Evolutionary conservation across 2,329 filamentous ascomycete species (phyloP), one percentile per base, ranked within the genome.

Genomic region (Neofusicoccum parvum): DNA sequence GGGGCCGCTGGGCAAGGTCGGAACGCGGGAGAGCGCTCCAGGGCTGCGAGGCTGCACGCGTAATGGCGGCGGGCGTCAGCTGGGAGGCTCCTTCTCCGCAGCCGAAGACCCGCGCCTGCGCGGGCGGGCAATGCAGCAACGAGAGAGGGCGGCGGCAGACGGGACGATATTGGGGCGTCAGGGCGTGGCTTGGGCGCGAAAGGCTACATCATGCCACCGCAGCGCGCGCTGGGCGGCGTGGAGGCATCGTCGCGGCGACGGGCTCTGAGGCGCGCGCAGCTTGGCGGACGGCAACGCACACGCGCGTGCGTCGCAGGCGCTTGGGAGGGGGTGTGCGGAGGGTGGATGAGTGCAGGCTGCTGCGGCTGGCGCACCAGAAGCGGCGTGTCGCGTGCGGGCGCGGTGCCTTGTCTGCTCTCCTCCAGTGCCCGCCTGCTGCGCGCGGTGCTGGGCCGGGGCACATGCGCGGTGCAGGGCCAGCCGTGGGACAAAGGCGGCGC

Each of bases 91-190:
- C 56, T 36, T 46, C 56, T 60, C 56, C 56, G 41, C 56, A 60
- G 41, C 56, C 43, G 56, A 48, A 37, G 56, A 36, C 23, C 56
- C 56, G 56, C 51, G 51, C 37, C 12, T 43, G 51, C 17, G 51
- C 53, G 15, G n/a, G n/a, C 53, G 53, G 53, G 39, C 53, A 41
- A 17, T 20, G 36, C 7, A 56, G 51, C 51, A 46, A 36, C 10
- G 15, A 37, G 23, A 20, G n/a, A 20, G 41, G 15, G 56, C 56
- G 9, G 3, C 4, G 32, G 15, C 50, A 20, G 56, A 23, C 56
- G 56, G 56, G 56, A 60, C 43, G 56, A 60, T 23, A 60, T 60
- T 60, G 56, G 41, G 50, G 34, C 50, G 32, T 37, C 34, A 32
- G 48, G 34, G 12, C 43, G 41, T 60, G 56, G 56, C 56, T 60